These are phyloP conservation scores for Vigna angularis DNA, from an alignment of 306 rosid species.

Conservation along the genomic window DNA sequence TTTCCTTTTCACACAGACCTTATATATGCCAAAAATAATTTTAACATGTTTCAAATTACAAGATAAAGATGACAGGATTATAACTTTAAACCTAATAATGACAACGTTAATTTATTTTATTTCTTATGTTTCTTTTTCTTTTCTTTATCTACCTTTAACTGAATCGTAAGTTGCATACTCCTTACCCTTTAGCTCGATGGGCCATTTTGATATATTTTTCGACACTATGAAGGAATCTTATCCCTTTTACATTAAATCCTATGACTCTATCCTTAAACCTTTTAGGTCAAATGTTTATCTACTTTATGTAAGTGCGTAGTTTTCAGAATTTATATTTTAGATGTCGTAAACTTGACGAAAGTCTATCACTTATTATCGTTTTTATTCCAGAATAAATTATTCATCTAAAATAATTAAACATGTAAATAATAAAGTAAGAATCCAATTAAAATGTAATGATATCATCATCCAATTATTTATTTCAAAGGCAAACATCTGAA, in stretches of 20 bases:
- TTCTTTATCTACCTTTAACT: neutral
- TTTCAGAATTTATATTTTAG: constrained; percentile 3
- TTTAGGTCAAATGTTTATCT: constrained; percentile 13
- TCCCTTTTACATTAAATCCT: neutral
- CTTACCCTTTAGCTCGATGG: neutral
- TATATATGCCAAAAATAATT: neutral
- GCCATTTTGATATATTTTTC: neutral
- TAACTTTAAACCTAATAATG: no score
- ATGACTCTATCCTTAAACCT: constrained; percentile 25
- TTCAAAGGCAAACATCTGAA: neutral
- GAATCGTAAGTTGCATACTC: neutral
- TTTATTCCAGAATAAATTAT: neutral
- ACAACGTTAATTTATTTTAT: neutral
- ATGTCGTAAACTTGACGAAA: neutral
- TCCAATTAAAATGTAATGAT: neutral
- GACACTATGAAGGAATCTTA: neutral
- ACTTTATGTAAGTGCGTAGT: neutral
- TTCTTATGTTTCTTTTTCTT: neutral
- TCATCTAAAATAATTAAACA: neutral
- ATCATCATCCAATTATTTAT: neutral
- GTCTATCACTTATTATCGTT: neutral
- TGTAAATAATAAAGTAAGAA: neutral
- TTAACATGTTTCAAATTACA: neutral
- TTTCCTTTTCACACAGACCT: neutral
- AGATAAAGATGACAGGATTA: no score